Percentiles rank a stretch among this genome's conserved stretches.
Conservation (phyloP, 257 asterid genomes). For the Rauvolfia tetraphylla region DNA sequence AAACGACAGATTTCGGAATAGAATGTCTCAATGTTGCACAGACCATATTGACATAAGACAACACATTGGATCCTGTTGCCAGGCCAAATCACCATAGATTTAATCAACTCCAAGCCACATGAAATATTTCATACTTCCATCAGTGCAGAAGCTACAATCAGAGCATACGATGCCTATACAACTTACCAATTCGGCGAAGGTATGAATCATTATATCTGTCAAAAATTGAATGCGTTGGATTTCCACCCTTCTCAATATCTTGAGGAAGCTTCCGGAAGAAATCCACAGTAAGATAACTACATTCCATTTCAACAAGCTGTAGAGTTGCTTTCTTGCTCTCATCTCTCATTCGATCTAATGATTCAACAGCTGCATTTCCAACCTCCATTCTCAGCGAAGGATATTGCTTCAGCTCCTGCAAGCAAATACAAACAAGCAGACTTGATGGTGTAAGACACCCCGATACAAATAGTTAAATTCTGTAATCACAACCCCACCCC, state of each 20-base stretch:
- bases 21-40: constrained; percentile 90
- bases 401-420: constrained; percentile 93
- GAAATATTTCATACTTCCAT: not conserved
- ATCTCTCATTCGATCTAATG: constrained; percentile 89
- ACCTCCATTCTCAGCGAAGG: constrained; percentile 95
- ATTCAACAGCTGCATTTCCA: constrained; percentile 76
- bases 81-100: not conserved
- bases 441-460: not conserved
- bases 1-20: constrained; percentile 91
- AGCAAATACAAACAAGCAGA: constrained; percentile 2
- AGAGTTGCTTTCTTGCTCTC: constrained; percentile 92
- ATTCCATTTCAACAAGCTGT: constrained; percentile 96
- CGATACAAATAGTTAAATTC: not conserved
- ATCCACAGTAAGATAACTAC: constrained; percentile 84
- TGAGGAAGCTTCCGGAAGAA: constrained; percentile 99
- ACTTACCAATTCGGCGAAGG: constrained; percentile 85
- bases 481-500: too few species aligned
- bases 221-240: constrained; percentile 93
- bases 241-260: constrained; percentile 98
- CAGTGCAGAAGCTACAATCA: not conserved
- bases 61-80: constrained; percentile 73
- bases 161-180: constrained; percentile 1
- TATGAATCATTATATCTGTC: constrained; percentile 93
- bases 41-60: constrained; percentile 93
- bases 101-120: not conserved